phyloP scores from a whole-genome alignment of 2,329 filamentous ascomycete genomes.

The Endothia cerciana region DNA sequence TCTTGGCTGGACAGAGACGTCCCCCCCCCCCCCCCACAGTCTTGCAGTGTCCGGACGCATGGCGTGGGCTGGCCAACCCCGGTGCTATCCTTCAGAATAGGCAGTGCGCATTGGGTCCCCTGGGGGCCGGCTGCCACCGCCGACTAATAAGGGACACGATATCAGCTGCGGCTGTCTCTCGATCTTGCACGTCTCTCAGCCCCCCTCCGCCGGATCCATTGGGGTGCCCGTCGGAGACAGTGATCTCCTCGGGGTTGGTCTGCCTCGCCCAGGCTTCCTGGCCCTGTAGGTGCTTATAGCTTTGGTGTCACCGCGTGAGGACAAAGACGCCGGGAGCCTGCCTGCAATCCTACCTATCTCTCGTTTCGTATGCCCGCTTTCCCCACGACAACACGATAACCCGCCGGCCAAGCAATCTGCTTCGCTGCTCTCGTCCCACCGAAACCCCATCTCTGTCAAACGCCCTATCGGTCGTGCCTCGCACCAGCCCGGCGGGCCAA shows the following conservation, averaged over 20 bases:
- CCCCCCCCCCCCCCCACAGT: too few species aligned
- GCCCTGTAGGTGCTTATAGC: constrained; percentile 10
- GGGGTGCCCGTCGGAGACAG: constrained; percentile 10
- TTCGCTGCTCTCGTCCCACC: constrained; percentile 9
- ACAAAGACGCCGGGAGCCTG: constrained; percentile 25
- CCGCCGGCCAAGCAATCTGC: constrained; percentile 5
- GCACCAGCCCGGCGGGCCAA: constrained; percentile 15
- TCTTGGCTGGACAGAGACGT: neutral
- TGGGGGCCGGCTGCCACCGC: constrained; percentile 7
- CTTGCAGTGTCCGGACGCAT: neutral
- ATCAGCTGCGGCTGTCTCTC: constrained; percentile 23
- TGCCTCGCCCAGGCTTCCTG: constrained; percentile 12
- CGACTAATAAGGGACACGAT: constrained; percentile 10
- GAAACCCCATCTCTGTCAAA: constrained; percentile 20
- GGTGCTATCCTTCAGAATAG: neutral
- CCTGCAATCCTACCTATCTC: constrained; percentile 22
- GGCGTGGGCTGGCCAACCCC: neutral
- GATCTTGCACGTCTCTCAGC: constrained; percentile 18
- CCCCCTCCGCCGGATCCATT: constrained; percentile 11
- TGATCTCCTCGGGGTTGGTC: constrained; percentile 23
- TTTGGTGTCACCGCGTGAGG: constrained; percentile 26
- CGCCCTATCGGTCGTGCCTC: constrained; percentile 8
- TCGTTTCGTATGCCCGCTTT: constrained; percentile 12
- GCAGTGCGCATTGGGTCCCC: neutral
- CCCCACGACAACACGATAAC: constrained; percentile 5